Evolutionary conservation across 148 eudicot genomes (phyloP).

Genomic region (Pharnaceum exiguum): DNA sequence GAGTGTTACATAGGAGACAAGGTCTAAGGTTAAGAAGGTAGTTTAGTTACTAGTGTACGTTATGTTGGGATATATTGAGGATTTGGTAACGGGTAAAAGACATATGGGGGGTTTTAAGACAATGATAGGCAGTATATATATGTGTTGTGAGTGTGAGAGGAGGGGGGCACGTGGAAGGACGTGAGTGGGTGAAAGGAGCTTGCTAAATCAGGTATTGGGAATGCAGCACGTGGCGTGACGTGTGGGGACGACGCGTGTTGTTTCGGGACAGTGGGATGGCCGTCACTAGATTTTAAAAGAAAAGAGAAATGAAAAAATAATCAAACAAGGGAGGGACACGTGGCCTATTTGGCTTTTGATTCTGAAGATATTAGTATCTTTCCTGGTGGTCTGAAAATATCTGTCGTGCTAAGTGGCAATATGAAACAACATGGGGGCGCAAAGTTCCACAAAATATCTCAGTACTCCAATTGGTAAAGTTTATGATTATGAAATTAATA

Average conservation of each 20-base stretch:
- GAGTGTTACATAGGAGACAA: not conserved
- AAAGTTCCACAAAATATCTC: not conserved
- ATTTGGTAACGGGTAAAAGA: not conserved
- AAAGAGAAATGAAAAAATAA: not conserved
- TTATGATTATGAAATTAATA: too few species aligned
- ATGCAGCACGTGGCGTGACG: slow-evolving; percentile 10
- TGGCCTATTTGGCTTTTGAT: not conserved
- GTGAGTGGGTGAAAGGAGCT: slow-evolving; percentile 8
- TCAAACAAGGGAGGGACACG: slow-evolving; percentile 4
- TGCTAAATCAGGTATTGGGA: not conserved
- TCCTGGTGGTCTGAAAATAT: not conserved
- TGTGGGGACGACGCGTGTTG: slow-evolving; percentile 19
- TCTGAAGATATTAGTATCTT: slow-evolving; percentile 4
- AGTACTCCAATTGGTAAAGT: not conserved
- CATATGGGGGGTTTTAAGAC: not conserved
- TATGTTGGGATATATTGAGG: too few species aligned
- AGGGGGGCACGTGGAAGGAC: not conserved
- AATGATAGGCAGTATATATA: not conserved
- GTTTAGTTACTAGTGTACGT: too few species aligned
- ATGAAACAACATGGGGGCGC: not conserved
- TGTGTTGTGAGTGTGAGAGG: not conserved
- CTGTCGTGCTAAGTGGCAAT: slow-evolving; percentile 4
- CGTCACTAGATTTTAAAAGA: not conserved
- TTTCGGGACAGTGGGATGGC: slow-evolving; percentile 1
- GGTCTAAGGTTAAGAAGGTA: too few species aligned